Conservation (phyloP, 2,329 filamentous ascomycete species). For the Arthrobotrys conoides region DNA sequence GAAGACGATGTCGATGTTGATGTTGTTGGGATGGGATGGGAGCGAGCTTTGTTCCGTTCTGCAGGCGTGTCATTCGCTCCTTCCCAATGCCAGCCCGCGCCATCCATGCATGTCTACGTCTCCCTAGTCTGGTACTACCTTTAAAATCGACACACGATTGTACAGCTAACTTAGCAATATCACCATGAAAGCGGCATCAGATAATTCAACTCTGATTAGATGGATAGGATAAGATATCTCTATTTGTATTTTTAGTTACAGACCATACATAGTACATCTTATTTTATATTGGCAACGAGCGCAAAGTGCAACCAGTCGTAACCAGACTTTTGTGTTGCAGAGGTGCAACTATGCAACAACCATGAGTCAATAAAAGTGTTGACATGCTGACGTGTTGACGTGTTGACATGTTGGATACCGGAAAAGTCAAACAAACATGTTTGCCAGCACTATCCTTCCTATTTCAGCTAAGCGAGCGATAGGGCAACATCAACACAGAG, state of each 20-base stretch:
- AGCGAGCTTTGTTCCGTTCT: slow-evolving; percentile 21
- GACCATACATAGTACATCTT: too few species aligned
- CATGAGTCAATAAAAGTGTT: background rate
- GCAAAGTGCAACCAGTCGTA: too few species aligned
- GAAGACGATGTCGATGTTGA: background rate
- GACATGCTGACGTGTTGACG: background rate
- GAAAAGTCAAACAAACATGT: background rate
- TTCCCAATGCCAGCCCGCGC: background rate
- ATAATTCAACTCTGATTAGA: too few species aligned
- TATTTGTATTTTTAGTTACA: too few species aligned
- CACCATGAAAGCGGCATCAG: too few species aligned
- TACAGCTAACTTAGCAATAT: background rate
- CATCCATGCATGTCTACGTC: background rate
- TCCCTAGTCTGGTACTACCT: too few species aligned
- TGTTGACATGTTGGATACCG: background rate
- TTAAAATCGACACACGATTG: too few species aligned
- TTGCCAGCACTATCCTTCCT: background rate
- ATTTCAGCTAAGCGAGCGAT: slow-evolving; percentile 21
- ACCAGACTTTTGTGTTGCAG: too few species aligned
- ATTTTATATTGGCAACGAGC: too few species aligned
- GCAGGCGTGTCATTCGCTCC: background rate
- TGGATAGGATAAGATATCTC: too few species aligned
- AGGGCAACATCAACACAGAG: slow-evolving; percentile 18
- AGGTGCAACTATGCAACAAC: too few species aligned
- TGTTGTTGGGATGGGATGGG: background rate